These are phyloP conservation scores for Colletotrichum neosansevieriae DNA, from an alignment of 2,329 filamentous ascomycete genomes.

Conservation along the genomic window DNA sequence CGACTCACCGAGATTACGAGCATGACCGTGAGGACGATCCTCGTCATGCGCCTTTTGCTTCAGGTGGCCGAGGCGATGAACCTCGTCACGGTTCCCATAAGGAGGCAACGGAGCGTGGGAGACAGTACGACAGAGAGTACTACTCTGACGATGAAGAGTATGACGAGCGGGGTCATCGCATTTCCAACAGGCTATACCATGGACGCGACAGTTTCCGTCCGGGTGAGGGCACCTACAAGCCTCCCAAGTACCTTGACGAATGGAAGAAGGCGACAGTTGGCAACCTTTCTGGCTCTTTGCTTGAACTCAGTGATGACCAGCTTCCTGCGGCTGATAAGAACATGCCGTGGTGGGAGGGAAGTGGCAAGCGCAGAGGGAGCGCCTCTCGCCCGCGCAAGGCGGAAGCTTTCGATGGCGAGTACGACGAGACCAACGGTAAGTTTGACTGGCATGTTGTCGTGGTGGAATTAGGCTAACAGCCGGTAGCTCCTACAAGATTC, in stretches of 20 bases:
- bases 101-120: constrained; percentile 18
- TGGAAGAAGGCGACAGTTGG: constrained; percentile 78
- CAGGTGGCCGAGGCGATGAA: constrained; percentile 18
- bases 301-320: constrained; percentile 66
- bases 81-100: constrained; percentile 1
- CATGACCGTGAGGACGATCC: constrained; percentile 24
- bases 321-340: constrained; percentile 58
- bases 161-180: constrained; percentile 47
- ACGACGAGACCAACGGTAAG: constrained; percentile 72
- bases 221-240: constrained; percentile 68
- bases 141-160: constrained; percentile 47
- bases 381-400: constrained; percentile 66
- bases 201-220: constrained; percentile 57
- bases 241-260: constrained; percentile 74
- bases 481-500: constrained; percentile 76
- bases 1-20: constrained; percentile 29
- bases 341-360: constrained; percentile 83
- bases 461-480: constrained; percentile 9
- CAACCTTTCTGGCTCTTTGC: constrained; percentile 66
- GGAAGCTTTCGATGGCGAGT: constrained; percentile 75
- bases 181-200: constrained; percentile 57
- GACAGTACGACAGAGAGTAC: constrained; percentile 41
- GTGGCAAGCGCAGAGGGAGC: constrained; percentile 59
- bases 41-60: constrained; percentile 8
- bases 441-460: not conserved